A percentile compares a stretch with the other conserved stretches of the same genome.
phyloP scores from a whole-genome alignment of 2,329 filamentous ascomycete genomes.

The Pseudocercospora eumusae region DNA sequence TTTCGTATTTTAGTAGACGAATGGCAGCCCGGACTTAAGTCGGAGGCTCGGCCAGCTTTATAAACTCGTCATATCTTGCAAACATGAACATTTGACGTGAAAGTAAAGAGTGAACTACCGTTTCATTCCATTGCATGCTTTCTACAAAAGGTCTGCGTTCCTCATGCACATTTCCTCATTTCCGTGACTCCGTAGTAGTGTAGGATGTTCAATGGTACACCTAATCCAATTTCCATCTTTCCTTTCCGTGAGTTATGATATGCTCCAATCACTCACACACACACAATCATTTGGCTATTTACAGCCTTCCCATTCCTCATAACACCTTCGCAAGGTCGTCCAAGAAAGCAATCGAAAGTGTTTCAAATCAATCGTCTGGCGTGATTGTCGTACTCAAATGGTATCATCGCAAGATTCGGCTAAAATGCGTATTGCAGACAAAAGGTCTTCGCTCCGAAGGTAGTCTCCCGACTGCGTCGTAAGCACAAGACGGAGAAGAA shows the following conservation, averaged over 20 bases:
- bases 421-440: conserved; percentile 24
- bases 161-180: conserved; percentile 5
- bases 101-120: neutral
- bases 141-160: neutral
- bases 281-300: conserved; percentile 2
- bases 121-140: neutral
- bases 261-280: neutral
- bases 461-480: neutral
- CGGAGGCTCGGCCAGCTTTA: too few relatives aligned
- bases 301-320: conserved; percentile 1
- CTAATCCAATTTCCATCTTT: neutral
- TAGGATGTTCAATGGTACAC: conserved; percentile 4
- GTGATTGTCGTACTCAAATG: conserved; percentile 19
- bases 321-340: conserved; percentile 6
- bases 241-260: neutral
- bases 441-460: conserved; percentile 17
- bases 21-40: too few relatives aligned
- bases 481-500: conserved; percentile 18
- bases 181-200: conserved; percentile 1
- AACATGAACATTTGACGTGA: too few relatives aligned
- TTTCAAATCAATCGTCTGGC: conserved; percentile 1
- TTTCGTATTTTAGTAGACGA: too few relatives aligned
- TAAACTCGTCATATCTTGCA: too few relatives aligned
- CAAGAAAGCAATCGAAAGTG: neutral
- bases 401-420: conserved; percentile 25